A percentile compares a stretch with the other conserved stretches of the same genome.
phyloP scores from a whole-genome alignment of 257 asterid species.

The Craterostigma plantagineum region DNA sequence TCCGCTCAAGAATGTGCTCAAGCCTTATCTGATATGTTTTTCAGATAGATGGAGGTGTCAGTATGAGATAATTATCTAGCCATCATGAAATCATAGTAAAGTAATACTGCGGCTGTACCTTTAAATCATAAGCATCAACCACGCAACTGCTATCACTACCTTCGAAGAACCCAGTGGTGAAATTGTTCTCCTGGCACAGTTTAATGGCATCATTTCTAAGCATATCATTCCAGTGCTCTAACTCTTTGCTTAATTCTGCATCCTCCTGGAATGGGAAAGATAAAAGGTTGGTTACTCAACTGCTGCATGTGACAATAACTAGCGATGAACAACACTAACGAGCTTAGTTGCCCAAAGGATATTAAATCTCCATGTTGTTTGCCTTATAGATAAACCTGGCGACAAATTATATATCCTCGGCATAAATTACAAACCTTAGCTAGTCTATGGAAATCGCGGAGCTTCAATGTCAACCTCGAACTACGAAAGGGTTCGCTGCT shows the following conservation, averaged over 20 bases:
- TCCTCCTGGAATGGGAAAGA: conserved; percentile 85
- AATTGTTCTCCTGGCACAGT: conserved; percentile 82
- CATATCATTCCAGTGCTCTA: conserved; percentile 92
- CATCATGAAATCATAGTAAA: conserved; percentile 1
- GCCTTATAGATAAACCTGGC: too few species aligned
- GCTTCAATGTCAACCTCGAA: conserved; percentile 71
- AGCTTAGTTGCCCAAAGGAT: too few species aligned
- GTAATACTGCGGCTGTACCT: conserved; percentile 24
- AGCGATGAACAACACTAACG: too few species aligned
- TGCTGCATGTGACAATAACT: too few species aligned
- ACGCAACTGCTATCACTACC: conserved; percentile 69
- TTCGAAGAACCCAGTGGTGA: conserved; percentile 83
- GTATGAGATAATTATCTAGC: neutral
- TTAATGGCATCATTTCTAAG: conserved; percentile 67
- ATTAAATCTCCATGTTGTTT: too few species aligned
- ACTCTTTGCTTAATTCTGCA: conserved; percentile 64
- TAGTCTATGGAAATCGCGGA: conserved; percentile 76
- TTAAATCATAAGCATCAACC: conserved; percentile 88
- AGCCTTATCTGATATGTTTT: conserved; percentile 75
- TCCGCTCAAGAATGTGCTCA: conserved; percentile 87
- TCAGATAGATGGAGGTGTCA: too few species aligned
- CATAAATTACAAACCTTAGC: conserved; percentile 47
- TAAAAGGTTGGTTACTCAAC: too few species aligned
- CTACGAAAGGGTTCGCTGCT: conserved; percentile 60
- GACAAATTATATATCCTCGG: neutral